Percentiles rank a stretch among this genome's conserved stretches.
phyloP scores from a whole-genome alignment of 192 early-diverging fungal genomes.

The Glomus cerebriforme region DNA sequence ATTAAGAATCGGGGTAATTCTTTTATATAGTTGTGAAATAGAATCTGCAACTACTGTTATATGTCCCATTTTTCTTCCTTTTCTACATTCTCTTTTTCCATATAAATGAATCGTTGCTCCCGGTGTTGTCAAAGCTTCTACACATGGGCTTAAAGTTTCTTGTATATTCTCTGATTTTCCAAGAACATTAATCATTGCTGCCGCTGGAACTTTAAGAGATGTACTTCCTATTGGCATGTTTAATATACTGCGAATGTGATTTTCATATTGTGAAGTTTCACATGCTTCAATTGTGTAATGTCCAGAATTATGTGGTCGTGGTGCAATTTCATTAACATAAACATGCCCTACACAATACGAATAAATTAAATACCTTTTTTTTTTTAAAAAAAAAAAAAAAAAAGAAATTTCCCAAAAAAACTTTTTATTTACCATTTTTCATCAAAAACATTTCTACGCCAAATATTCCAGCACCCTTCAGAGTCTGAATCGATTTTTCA shows the following conservation, averaged over 20 bases:
- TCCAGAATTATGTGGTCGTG: slow-evolving; percentile 98
- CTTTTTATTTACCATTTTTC: slow-evolving; percentile 60
- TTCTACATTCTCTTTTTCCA: slow-evolving; percentile 87
- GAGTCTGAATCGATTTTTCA: slow-evolving; percentile 76
- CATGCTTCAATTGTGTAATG: slow-evolving; percentile 99
- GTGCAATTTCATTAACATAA: slow-evolving; percentile 96
- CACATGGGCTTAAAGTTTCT: slow-evolving; percentile 65
- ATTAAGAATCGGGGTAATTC: slow-evolving; percentile 61
- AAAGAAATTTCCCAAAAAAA: neutral
- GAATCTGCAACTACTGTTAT: slow-evolving; percentile 90
- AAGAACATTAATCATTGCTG: slow-evolving; percentile 95
- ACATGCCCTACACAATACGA: slow-evolving; percentile 57
- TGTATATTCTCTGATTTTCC: slow-evolving; percentile 67
- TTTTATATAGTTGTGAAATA: slow-evolving; percentile 73
- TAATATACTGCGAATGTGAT: slow-evolving; percentile 88
- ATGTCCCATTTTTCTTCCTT: slow-evolving; percentile 97
- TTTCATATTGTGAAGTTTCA: slow-evolving; percentile 96
- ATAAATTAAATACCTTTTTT: neutral
- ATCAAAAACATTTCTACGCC: slow-evolving; percentile 98
- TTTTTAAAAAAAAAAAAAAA: neutral
- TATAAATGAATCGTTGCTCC: slow-evolving; percentile 94
- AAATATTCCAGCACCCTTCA: slow-evolving; percentile 88
- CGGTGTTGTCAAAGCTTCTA: slow-evolving; percentile 70
- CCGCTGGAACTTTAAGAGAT: slow-evolving; percentile 84
- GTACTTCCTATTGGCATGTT: slow-evolving; percentile 89